Conservation (phyloP, 495 filamentous ascomycete genomes). For the Talaromyces wortmannii region DNA sequence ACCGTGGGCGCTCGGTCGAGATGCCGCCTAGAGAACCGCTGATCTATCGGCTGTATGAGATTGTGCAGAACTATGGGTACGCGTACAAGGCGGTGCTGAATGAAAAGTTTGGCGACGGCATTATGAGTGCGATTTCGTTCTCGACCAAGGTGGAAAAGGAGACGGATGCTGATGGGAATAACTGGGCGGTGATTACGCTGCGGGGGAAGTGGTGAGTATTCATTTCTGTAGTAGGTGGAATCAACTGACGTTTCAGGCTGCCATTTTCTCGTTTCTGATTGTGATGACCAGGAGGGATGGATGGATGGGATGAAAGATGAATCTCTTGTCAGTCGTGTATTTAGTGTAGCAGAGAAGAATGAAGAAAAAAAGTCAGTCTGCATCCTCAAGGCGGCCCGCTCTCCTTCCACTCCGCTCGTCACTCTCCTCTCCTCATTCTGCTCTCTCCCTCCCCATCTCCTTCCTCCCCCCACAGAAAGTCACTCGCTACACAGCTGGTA, state of each 20-base stretch:
- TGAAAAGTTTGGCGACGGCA: constrained; percentile 98
- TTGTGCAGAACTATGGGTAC: constrained; percentile 97
- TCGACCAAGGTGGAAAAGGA: constrained; percentile 95
- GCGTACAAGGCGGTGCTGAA: constrained; percentile 95
- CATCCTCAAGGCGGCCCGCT: too few species aligned
- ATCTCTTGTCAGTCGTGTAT: neutral
- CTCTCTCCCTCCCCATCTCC: too few species aligned
- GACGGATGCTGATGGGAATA: constrained; percentile 71
- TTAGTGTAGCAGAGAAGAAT: too few species aligned
- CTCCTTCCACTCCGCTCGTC: too few species aligned
- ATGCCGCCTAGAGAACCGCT: constrained; percentile 94
- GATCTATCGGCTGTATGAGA: constrained; percentile 92
- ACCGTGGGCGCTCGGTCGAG: constrained; percentile 75
- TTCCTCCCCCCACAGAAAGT: too few species aligned
- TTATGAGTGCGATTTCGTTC: constrained; percentile 97
- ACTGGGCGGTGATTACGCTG: constrained; percentile 86
- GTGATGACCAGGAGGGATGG: constrained; percentile 11
- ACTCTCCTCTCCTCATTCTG: too few species aligned
- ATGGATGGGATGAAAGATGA: neutral
- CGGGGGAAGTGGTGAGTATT: constrained; percentile 79
- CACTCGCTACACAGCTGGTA: too few species aligned
- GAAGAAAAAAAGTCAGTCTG: too few species aligned
- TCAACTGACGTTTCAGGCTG: constrained; percentile 33
- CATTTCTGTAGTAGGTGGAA: constrained; percentile 1
- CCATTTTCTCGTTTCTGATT: constrained; percentile 61